Evolutionary conservation across 1,284 basidiomycete species (phyloP).

Genomic region (Cryptococcus sp.): DNA sequence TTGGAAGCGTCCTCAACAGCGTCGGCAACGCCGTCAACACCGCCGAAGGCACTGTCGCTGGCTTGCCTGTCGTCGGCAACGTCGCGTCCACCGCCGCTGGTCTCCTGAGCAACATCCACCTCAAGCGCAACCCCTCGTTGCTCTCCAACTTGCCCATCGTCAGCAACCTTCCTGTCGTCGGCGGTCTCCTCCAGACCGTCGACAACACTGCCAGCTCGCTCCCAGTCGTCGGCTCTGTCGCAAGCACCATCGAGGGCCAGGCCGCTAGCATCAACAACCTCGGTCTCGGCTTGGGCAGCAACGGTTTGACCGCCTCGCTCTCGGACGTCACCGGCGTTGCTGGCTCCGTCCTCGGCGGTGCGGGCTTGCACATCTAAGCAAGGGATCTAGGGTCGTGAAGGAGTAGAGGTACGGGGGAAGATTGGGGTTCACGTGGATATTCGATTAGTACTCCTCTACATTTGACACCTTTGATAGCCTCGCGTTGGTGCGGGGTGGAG

Average conservation of each 20-base stretch:
- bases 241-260: constrained; percentile 1
- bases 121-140: too few species aligned
- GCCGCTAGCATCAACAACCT: constrained; percentile 9
- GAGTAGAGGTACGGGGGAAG: too few species aligned
- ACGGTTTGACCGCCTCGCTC: constrained; percentile 8
- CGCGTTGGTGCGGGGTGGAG: too few species aligned
- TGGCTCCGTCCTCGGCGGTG: constrained; percentile 11
- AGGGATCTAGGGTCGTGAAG: too few species aligned
- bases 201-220: background rate
- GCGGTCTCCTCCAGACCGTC: constrained; percentile 8
- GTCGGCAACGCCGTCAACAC: constrained; percentile 10
- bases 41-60: background rate
- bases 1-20: constrained; percentile 1
- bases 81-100: background rate
- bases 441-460: too few species aligned
- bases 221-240: background rate
- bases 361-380: constrained; percentile 5
- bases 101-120: too few species aligned
- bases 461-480: too few species aligned
- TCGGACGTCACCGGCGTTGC: constrained; percentile 10
- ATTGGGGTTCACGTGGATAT: too few species aligned
- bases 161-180: constrained; percentile 8
- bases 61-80: background rate
- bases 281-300: constrained; percentile 5
- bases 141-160: background rate